Conservation (phyloP, 208 protist species). For the Trypanosoma mega region DNA sequence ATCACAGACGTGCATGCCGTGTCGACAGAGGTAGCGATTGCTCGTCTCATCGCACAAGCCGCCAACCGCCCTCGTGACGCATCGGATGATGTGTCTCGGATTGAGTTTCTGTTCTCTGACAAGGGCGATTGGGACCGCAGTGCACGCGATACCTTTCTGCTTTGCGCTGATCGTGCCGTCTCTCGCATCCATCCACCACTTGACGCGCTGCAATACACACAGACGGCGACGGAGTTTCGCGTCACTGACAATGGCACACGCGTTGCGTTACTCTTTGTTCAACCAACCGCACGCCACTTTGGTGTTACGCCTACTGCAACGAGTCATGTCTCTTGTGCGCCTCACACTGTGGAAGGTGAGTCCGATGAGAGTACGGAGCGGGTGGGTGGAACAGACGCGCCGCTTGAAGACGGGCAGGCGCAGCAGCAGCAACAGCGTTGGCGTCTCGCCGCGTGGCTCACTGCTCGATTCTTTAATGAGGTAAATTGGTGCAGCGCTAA, state of each 20-base stretch:
- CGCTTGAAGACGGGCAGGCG: conserved; percentile 10
- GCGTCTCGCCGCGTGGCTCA: conserved; percentile 56
- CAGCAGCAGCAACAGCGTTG: conserved; percentile 28
- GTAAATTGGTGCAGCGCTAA: conserved; percentile 38
- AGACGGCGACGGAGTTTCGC: conserved; percentile 10
- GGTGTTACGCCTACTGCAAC: conserved; percentile 9
- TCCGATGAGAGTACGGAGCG: conserved; percentile 20
- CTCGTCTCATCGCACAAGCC: conserved; percentile 16
- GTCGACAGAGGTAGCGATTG: conserved; percentile 15
- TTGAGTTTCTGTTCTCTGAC: conserved; percentile 3
- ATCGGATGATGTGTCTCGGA: too few species aligned
- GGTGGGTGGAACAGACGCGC: neutral
- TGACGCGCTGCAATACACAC: conserved; percentile 57
- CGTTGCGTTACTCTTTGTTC: conserved; percentile 4
- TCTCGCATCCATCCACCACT: conserved; percentile 66
- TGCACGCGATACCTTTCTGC: conserved; percentile 48
- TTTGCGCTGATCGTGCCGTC: conserved; percentile 74
- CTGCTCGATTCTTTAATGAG: conserved; percentile 77
- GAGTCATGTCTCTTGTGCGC: conserved; percentile 18
- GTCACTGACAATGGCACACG: neutral
- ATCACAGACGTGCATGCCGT: conserved; percentile 10
- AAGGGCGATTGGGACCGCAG: conserved; percentile 12
- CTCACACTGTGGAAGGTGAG: conserved; percentile 37
- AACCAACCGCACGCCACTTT: conserved; percentile 7
- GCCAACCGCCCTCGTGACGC: conserved; percentile 5